These are phyloP conservation scores for Rhodomyrtus tomentosa DNA, from an alignment of 345 rosid genomes.

Conservation along the genomic window DNA sequence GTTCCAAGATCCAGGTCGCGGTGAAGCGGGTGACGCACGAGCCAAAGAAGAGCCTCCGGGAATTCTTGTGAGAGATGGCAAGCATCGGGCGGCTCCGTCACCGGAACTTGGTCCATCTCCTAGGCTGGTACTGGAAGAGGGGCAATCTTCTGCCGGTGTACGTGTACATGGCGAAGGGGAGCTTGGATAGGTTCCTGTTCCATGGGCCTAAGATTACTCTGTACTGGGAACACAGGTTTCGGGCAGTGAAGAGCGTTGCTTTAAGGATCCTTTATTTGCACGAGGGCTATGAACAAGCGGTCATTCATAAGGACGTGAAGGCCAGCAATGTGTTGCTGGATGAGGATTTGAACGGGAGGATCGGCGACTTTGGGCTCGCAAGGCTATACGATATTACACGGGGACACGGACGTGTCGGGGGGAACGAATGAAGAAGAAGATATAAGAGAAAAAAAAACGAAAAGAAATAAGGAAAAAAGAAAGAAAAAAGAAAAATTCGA, in stretches of 20 bases:
- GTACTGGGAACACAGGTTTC: slow-evolving; percentile 69
- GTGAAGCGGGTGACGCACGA: slow-evolving; percentile 72
- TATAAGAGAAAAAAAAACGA: too few relatives aligned
- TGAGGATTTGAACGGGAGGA: slow-evolving; percentile 54
- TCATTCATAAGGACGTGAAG: slow-evolving; percentile 81
- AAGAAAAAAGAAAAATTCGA: too few relatives aligned
- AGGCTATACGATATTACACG: slow-evolving; percentile 65
- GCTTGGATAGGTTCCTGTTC: slow-evolving; percentile 70
- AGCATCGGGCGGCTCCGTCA: slow-evolving; percentile 90
- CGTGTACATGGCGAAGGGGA: slow-evolving; percentile 90
- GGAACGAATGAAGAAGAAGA: too few relatives aligned
- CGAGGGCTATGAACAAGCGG: slow-evolving; percentile 86
- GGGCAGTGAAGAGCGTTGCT: slow-evolving; percentile 61
- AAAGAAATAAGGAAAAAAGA: too few relatives aligned
- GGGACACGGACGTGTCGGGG: slow-evolving; percentile 26
- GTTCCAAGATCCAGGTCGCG: slow-evolving; percentile 44
- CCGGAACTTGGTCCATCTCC: slow-evolving; percentile 65
- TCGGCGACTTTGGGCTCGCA: slow-evolving; percentile 91
- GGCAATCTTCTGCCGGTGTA: slow-evolving; percentile 73
- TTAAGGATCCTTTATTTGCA: slow-evolving; percentile 73
- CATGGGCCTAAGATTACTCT: slow-evolving; percentile 40
- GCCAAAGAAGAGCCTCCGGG: slow-evolving; percentile 74
- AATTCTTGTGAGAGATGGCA: slow-evolving; percentile 75
- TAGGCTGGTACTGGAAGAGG: slow-evolving; percentile 70
- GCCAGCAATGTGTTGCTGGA: slow-evolving; percentile 83